Percentiles rank a stretch among this genome's conserved stretches.
These are phyloP conservation scores for Komagataella kurtzmanii DNA, from an alignment of 805 yeast genomes.

Conservation along the genomic window DNA sequence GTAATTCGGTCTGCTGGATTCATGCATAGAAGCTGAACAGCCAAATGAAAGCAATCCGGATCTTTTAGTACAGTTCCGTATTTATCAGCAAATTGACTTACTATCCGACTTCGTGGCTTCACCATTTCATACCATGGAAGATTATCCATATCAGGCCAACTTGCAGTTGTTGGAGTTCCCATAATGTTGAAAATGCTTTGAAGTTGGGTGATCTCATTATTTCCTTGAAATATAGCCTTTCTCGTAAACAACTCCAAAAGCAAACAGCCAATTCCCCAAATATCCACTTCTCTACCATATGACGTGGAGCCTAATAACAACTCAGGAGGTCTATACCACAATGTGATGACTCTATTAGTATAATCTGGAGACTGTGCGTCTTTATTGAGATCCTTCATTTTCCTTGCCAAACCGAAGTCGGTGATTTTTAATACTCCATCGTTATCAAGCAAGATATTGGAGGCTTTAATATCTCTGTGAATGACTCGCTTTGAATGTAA, in stretches of 20 bases:
- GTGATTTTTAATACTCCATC: constrained; percentile 58
- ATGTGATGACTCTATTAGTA: constrained; percentile 88
- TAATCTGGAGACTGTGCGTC: constrained; percentile 56
- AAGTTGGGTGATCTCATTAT: constrained; percentile 78
- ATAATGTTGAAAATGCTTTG: constrained; percentile 62
- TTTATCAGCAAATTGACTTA: constrained; percentile 23
- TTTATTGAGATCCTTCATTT: constrained; percentile 42
- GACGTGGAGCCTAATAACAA: constrained; percentile 79
- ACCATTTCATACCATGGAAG: constrained; percentile 92
- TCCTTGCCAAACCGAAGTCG: constrained; percentile 73
- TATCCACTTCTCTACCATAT: constrained; percentile 83
- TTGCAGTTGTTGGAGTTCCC: constrained; percentile 70
- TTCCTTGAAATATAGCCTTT: constrained; percentile 73
- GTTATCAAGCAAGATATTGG: constrained; percentile 55
- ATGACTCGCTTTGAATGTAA: constrained; percentile 56
- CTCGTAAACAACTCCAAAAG: constrained; percentile 69
- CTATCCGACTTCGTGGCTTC: constrained; percentile 35
- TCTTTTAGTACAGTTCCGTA: constrained; percentile 31
- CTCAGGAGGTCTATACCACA: constrained; percentile 98
- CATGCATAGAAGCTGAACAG: constrained; percentile 44
- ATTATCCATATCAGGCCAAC: constrained; percentile 69
- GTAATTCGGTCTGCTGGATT: constrained; percentile 58
- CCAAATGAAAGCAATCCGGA: constrained; percentile 48
- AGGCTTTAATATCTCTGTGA: constrained; percentile 75
- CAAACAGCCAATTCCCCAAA: constrained; percentile 95